Evolutionary conservation across 2,329 filamentous ascomycete species (phyloP).

Genomic region (Aspergillus sojae): DNA sequence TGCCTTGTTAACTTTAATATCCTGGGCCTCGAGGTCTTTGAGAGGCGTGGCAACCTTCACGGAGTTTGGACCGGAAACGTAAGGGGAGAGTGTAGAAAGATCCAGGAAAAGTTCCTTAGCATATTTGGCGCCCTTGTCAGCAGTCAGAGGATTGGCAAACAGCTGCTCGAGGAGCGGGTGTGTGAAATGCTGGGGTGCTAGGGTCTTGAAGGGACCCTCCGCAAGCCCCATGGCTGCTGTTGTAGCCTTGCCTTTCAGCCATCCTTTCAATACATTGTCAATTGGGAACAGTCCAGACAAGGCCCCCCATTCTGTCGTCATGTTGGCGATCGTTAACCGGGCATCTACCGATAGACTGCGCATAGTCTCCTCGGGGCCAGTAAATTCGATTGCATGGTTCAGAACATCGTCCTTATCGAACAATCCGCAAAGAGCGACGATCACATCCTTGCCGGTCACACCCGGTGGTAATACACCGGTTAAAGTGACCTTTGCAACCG

Average conservation of each 20-base stretch:
- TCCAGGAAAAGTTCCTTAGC: conserved; percentile 82
- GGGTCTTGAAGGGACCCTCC: conserved; percentile 49
- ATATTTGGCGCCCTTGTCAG: conserved; percentile 78
- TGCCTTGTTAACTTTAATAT: conserved; percentile 79
- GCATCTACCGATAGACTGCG: conserved; percentile 71
- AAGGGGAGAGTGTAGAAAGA: conserved; percentile 80
- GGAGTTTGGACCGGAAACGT: conserved; percentile 84
- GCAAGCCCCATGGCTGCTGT: conserved; percentile 63
- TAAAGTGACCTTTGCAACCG: conserved; percentile 77
- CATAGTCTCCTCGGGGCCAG: conserved; percentile 77
- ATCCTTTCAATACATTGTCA: conserved; percentile 69
- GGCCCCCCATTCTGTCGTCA: conserved; percentile 82
- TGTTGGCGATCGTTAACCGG: conserved; percentile 70
- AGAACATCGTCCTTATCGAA: conserved; percentile 87
- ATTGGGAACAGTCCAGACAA: conserved; percentile 78
- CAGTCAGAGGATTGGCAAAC: conserved; percentile 64
- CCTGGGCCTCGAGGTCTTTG: conserved; percentile 68
- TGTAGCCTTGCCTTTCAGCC: conserved; percentile 78
- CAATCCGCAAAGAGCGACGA: conserved; percentile 81
- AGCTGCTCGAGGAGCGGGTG: conserved; percentile 75
- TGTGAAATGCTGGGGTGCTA: conserved; percentile 64
- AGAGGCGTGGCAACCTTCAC: conserved; percentile 86
- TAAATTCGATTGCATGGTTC: conserved; percentile 89
- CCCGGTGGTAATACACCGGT: conserved; percentile 74
- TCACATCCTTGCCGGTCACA: conserved; percentile 92